phyloP scores from a whole-genome alignment of 441 rosid genomes.

The Erysimum cheiri region DNA sequence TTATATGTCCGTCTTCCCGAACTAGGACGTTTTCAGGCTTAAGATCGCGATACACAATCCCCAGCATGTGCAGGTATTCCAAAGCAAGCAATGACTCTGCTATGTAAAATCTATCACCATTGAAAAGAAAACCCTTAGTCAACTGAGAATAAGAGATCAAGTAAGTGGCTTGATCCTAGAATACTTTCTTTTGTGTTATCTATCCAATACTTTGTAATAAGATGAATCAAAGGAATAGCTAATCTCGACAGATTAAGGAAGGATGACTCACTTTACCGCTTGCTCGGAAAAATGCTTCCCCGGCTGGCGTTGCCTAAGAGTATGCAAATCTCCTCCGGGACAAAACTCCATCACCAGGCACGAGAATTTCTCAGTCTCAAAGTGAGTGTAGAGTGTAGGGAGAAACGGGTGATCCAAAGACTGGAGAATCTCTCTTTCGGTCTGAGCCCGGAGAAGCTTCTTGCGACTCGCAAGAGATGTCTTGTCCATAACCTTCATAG shows the following conservation, averaged over 20 bases:
- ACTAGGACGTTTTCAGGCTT: conserved; percentile 95
- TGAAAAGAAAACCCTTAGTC: conserved; percentile 7
- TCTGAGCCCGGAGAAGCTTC: conserved; percentile 92
- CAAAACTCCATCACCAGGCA: conserved; percentile 96
- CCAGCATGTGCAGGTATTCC: conserved; percentile 94
- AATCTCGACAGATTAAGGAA: conserved; percentile 3
- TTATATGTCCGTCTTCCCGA: conserved; percentile 93
- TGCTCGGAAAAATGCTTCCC: conserved; percentile 91
- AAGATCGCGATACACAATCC: conserved; percentile 87
- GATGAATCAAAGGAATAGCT: conserved; percentile 4
- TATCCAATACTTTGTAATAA: background rate
- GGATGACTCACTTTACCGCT: conserved; percentile 78
- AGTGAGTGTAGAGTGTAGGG: conserved; percentile 84
- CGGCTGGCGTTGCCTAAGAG: conserved; percentile 90
- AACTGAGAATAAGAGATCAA: conserved; percentile 4
- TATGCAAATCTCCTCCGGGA: conserved; percentile 94
- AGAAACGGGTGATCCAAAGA: conserved; percentile 91
- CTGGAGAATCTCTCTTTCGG: conserved; percentile 92
- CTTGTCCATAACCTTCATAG: conserved; percentile 98
- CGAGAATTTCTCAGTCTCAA: conserved; percentile 93
- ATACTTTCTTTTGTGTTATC: background rate
- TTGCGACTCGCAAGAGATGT: conserved; percentile 85
- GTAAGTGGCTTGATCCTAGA: background rate
- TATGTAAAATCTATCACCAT: conserved; percentile 73
- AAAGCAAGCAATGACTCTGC: conserved; percentile 86